These are phyloP conservation scores for Tetracladium marchalianum DNA, from an alignment of 495 filamentous ascomycete genomes.

Conservation along the genomic window DNA sequence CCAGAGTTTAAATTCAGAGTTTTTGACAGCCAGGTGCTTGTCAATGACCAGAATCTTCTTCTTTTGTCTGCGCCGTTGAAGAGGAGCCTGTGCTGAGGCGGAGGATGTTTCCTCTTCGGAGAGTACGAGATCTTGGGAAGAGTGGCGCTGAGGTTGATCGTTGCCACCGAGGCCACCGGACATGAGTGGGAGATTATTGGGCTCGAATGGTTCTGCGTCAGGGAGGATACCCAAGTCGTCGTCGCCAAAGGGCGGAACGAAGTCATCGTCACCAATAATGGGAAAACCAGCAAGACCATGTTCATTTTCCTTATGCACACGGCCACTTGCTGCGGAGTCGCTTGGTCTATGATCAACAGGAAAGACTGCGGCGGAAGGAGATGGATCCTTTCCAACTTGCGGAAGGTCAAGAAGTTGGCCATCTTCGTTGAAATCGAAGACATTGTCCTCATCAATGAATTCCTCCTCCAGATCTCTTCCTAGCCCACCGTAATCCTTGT, in stretches of 20 bases:
- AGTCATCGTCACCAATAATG: constrained; percentile 14
- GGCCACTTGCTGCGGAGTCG: constrained; percentile 30
- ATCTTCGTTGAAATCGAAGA: constrained; percentile 25
- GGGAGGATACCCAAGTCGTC: constrained; percentile 24
- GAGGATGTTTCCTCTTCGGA: constrained; percentile 18
- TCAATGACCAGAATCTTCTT: constrained; percentile 13
- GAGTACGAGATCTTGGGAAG: constrained; percentile 5
- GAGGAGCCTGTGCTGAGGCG: constrained; percentile 13
- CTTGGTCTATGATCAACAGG: constrained; percentile 15
- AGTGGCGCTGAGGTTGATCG: constrained; percentile 8
- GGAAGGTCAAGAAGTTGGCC: constrained; percentile 20
- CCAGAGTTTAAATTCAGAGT: constrained; percentile 12
- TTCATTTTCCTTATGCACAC: constrained; percentile 31
- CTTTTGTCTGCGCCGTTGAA: constrained; percentile 2
- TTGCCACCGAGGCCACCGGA: constrained; percentile 3
- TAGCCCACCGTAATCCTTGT: constrained; percentile 3
- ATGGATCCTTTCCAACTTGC: background rate
- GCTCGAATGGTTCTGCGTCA: constrained; percentile 28
- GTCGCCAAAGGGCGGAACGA: constrained; percentile 15
- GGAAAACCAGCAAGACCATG: constrained; percentile 22
- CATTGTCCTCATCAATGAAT: constrained; percentile 15
- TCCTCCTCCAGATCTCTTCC: constrained; percentile 17
- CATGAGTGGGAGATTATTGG: constrained; percentile 8
- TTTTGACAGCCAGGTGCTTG: constrained; percentile 5
- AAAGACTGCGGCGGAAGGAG: background rate